Evolutionary conservation across 257 asterid species (phyloP), one percentile per base, ranked within the genome.

Genomic region (Scutellaria baicalensis): DNA sequence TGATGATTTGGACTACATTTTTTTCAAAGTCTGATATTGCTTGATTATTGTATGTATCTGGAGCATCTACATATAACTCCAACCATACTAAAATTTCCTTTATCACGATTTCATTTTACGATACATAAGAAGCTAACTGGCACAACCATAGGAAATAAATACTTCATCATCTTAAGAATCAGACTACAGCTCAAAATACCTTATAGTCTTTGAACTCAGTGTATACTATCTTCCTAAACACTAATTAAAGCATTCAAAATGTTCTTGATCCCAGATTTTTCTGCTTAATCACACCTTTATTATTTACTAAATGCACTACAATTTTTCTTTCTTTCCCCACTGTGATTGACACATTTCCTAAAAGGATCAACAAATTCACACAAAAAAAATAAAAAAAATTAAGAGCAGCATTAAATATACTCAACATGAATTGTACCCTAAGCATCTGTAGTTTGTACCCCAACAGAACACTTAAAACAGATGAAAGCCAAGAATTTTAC

Each of bases 401-500:
- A 23, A 23, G 6, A 4, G 48, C 73, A 76, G 49, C 49, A 51
- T 38, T 2, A 9, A 21, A 52, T 18, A 66, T 9, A 20, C 17
- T 60, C 49, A 48, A 18, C 42, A 64, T 43, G 45, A 52, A 57
- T 61, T 75, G 79, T 71, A 62, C 73, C 77, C 13, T 59, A 38
- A 38, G 75, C 83, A 44, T 70, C 42, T 2, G 27, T 21, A 55
- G 64, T 44, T 58, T 71, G 60, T 52, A 79, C 72, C 68, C 74
- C 74, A 66, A 64, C 36, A 43, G 8, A 69, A 56, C 65, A 17
- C 44, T 56, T 23, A 14, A 50, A 27, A 42, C 68, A 80, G 64
- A 67, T 61, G 44, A 73, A 72, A 68, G 3, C 71, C 63, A 51
- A 66, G 70, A 74, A 20, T 71, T n/a, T 62, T 76, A 82, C 87